Conservation (phyloP, 2,329 filamentous ascomycete genomes). For the Blumeria hordei region DNA sequence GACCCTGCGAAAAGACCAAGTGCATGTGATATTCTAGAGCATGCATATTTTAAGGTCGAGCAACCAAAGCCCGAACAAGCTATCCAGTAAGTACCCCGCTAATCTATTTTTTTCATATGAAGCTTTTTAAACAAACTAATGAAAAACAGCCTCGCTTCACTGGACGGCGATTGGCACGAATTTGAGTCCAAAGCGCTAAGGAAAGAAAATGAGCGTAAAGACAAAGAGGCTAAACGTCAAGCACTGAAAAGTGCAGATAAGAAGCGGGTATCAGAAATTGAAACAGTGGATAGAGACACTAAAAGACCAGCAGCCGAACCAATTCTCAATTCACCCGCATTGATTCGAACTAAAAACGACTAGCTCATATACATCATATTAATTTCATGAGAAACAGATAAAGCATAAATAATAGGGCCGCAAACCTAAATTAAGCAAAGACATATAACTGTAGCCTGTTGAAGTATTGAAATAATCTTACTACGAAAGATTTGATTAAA, state of each 20-base stretch:
- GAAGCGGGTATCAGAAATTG: background rate
- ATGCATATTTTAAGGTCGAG: slow-evolving; percentile 72
- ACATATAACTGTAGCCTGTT: too few species aligned
- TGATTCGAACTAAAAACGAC: too few species aligned
- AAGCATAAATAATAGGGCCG: too few species aligned
- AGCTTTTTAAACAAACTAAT: slow-evolving; percentile 1
- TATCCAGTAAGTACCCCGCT: slow-evolving; percentile 38
- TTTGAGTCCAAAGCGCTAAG: slow-evolving; percentile 90
- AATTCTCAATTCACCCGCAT: background rate
- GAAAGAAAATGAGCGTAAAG: slow-evolving; percentile 58
- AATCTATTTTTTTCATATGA: background rate
- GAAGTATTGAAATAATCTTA: too few species aligned
- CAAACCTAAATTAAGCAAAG: too few species aligned
- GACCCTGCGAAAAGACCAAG: slow-evolving; percentile 67
- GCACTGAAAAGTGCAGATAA: slow-evolving; percentile 1
- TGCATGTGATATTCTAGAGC: slow-evolving; percentile 61
- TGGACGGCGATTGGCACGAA: slow-evolving; percentile 95
- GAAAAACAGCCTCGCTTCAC: slow-evolving; percentile 34
- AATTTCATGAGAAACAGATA: too few species aligned
- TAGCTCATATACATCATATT: too few species aligned
- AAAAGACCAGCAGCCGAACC: background rate
- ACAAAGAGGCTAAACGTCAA: slow-evolving; percentile 17
- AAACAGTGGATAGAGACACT: background rate
- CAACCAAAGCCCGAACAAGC: slow-evolving; percentile 56
- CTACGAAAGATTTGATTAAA: too few species aligned